These are phyloP conservation scores for Sugiyamaella valdiviana DNA, from an alignment of 805 yeast species.

Conservation along the genomic window DNA sequence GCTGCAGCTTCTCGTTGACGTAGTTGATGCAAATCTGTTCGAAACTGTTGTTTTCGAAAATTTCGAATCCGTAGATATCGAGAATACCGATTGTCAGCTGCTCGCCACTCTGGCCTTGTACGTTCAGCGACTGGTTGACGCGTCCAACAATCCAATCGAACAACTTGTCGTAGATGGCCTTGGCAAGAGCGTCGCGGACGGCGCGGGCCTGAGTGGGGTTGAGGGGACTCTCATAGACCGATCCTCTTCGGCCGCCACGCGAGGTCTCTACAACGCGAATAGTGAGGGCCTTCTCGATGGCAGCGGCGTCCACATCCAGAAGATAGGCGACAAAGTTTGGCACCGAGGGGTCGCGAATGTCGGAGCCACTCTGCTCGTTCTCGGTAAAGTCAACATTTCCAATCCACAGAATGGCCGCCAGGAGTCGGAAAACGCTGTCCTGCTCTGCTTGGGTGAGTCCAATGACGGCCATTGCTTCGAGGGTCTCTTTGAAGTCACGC, in stretches of 20 bases:
- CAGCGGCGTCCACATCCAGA: conserved; percentile 66
- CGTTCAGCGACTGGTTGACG: conserved; percentile 71
- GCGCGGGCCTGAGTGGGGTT: conserved; percentile 86
- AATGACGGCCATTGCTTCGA: conserved; percentile 80
- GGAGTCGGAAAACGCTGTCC: conserved; percentile 78
- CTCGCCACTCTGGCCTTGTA: conserved; percentile 37
- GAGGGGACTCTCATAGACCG: conserved; percentile 89
- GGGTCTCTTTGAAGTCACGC: conserved; percentile 71
- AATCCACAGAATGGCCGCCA: conserved; percentile 86
- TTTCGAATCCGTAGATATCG: conserved; percentile 95
- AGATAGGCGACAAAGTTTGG: conserved; percentile 91
- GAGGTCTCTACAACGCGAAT: conserved; percentile 85
- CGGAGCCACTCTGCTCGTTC: conserved; percentile 80
- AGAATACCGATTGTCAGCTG: conserved; percentile 80
- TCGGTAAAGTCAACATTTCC: conserved; percentile 87
- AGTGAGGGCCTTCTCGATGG: conserved; percentile 59
- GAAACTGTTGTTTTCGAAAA: conserved; percentile 89
- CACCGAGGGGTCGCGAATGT: conserved; percentile 79
- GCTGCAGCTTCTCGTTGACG: conserved; percentile 93
- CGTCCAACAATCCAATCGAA: conserved; percentile 96
- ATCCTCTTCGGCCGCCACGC: conserved; percentile 85
- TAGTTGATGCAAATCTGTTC: conserved; percentile 94
- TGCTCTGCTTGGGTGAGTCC: conserved; percentile 80
- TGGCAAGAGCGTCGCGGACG: conserved; percentile 90
- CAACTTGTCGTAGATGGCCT: conserved; percentile 84